These are phyloP conservation scores for Earliella scabrosa DNA, from an alignment of 1,284 basidiomycete species.

Conservation along the genomic window DNA sequence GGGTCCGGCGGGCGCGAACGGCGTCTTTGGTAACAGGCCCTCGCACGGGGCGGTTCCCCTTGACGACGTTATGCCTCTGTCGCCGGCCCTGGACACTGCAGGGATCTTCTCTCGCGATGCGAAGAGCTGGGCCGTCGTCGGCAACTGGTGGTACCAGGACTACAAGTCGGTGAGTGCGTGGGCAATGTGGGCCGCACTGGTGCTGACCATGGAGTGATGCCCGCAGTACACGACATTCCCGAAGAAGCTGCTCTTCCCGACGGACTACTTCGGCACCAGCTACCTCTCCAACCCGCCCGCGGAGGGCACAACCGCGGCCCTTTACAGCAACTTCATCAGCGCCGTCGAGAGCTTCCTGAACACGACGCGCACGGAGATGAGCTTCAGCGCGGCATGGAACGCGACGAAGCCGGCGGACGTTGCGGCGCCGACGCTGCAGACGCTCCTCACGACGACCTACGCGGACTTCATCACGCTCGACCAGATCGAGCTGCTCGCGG, in stretches of 20 bases:
- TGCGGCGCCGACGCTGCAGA: slow-evolving; percentile 31
- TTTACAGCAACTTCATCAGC: slow-evolving; percentile 41
- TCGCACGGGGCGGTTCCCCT: slow-evolving; percentile 41
- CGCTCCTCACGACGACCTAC: slow-evolving; percentile 38
- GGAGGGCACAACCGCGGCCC: slow-evolving; percentile 29
- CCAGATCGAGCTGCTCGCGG: slow-evolving; percentile 41
- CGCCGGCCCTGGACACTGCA: slow-evolving; percentile 38
- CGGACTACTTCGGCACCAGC: slow-evolving; percentile 35
- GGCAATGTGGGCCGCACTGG: too few species aligned
- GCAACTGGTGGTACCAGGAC: slow-evolving; percentile 37
- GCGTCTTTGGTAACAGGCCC: slow-evolving; percentile 43
- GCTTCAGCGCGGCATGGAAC: slow-evolving; percentile 38
- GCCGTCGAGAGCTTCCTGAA: not conserved
- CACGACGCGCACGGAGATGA: slow-evolving; percentile 36
- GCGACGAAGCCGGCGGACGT: slow-evolving; percentile 32
- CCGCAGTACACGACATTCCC: slow-evolving; percentile 38
- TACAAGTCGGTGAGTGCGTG: slow-evolving; percentile 28
- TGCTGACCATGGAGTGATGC: not conserved
- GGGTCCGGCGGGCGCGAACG: slow-evolving; percentile 44
- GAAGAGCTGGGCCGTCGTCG: slow-evolving; percentile 31
- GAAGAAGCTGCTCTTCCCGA: slow-evolving; percentile 39
- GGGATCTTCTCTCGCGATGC: slow-evolving; percentile 38
- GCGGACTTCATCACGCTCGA: slow-evolving; percentile 40
- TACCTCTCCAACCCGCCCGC: slow-evolving; percentile 33
- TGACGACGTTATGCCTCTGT: slow-evolving; percentile 44